phyloP scores from a whole-genome alignment of 805 yeast species.

The Hanseniaspora clermontiae region DNA sequence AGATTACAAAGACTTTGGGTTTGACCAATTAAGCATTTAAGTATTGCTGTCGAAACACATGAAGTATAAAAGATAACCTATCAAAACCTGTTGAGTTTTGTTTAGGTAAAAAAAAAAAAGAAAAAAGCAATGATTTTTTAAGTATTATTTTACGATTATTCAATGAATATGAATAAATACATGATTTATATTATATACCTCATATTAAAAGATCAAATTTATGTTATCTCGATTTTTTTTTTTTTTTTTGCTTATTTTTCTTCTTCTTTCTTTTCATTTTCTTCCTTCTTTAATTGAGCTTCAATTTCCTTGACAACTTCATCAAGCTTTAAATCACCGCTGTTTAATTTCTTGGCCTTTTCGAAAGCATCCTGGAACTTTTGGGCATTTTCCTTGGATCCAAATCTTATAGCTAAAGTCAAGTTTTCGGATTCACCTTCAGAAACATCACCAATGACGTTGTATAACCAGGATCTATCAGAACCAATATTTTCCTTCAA shows the following conservation, averaged over 20 bases:
- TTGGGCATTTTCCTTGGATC: constrained; percentile 84
- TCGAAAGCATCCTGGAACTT: constrained; percentile 87
- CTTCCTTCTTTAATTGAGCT: constrained; percentile 12
- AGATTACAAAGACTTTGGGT: constrained; percentile 31
- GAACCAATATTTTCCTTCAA: constrained; percentile 90
- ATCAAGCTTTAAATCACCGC: constrained; percentile 24
- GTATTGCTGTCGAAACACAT: too few relatives aligned
- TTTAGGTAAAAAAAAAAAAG: too few relatives aligned
- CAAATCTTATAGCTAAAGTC: constrained; percentile 93
- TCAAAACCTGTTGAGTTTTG: too few relatives aligned
- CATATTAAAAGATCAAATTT: not conserved
- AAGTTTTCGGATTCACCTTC: constrained; percentile 95
- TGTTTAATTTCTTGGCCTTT: constrained; percentile 62
- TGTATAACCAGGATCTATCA: constrained; percentile 97
- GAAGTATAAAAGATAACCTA: too few relatives aligned
- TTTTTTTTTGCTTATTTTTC: not conserved
- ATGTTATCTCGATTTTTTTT: not conserved
- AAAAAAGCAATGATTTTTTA: too few relatives aligned
- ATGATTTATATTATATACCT: not conserved
- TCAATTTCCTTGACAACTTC: constrained; percentile 3
- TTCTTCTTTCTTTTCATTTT: constrained; percentile 12
- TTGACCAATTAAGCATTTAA: constrained; percentile 10
- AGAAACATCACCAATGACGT: constrained; percentile 83
- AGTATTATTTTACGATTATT: not conserved
- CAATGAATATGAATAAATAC: not conserved